Evolutionary conservation across 1,139 yeast genomes (phyloP), one percentile per base, ranked within the genome.

Genomic region (Yarrowia galli): DNA sequence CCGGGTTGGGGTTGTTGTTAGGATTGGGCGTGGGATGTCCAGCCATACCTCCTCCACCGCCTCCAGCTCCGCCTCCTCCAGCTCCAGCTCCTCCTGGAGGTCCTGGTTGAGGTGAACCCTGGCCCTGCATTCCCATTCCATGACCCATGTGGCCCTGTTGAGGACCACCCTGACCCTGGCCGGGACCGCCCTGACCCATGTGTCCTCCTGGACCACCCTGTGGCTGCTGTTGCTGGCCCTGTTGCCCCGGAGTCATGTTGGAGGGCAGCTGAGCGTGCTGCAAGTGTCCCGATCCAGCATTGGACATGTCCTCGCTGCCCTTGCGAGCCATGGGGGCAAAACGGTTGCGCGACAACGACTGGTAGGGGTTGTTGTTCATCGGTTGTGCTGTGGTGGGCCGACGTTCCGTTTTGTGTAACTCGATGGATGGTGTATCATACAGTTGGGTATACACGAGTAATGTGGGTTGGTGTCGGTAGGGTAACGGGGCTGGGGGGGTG

Each of bases 341-440:
- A 2, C 64, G 64, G 64, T 58, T 58, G 40, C 64, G 64, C 51
- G 64, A 58, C 64, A 58, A 25, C 64, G 64, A 42, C 51, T 58
- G 64, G 64, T 58, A 58, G 10, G 64, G 64, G 64, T 58, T 58
- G 64, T 58, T 58, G 51, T 42, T 58, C 51, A 58, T 56, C 38
- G 38, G 22, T 20, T 36, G 38, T 7, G 49, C 15, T 8, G 32
- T 28, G 32, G 4, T 7, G 8, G 28, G 32, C 6, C 32, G 32
- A 28, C 10, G 32, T 28, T 6, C n/a, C n/a, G n/a, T n/a, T n/a
- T n/a, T n/a, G n/a, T 1, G 32, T 3, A 10, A 10, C 32, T 28
- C 32, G 32, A 28, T 3, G n/a, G 32, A 28, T 28, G 32, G 32
- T 28, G 32, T 28, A 28, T 28, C 32, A 28, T 28, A 28, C 32